A percentile compares a stretch with the other conserved stretches of the same genome.
phyloP scores from a whole-genome alignment of 768 basidiomycete genomes.

The Podaxis rugospora region DNA sequence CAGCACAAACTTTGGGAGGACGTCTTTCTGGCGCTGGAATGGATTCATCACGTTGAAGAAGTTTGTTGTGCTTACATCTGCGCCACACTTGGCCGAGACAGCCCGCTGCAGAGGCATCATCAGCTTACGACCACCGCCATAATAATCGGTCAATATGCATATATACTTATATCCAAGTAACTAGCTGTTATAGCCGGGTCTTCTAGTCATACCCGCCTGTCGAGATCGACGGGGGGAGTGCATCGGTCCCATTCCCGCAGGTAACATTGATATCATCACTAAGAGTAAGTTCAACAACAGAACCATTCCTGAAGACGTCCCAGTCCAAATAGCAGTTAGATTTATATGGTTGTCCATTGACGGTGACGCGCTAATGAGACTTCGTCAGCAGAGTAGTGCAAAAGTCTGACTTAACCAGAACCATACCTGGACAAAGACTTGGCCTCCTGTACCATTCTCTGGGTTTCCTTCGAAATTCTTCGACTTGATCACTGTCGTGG shows the following conservation, averaged over 20 bases:
- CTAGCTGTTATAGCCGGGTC: background rate
- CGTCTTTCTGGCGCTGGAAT: no score
- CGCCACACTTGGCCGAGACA: background rate
- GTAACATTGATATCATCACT: slow-evolving; percentile 47
- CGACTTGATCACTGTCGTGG: slow-evolving; percentile 50
- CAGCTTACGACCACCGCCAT: background rate
- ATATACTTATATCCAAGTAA: background rate
- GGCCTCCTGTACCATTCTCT: slow-evolving; percentile 43
- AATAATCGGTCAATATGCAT: background rate
- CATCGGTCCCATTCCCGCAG: slow-evolving; percentile 42
- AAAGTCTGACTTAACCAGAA: background rate
- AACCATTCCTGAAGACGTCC: slow-evolving; percentile 54
- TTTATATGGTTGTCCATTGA: slow-evolving; percentile 53
- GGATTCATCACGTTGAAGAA: no score
- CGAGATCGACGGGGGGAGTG: slow-evolving; percentile 58
- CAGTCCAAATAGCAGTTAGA: slow-evolving; percentile 65
- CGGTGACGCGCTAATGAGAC: slow-evolving; percentile 42
- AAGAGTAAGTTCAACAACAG: slow-evolving; percentile 50
- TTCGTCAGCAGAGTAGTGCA: background rate
- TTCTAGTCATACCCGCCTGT: slow-evolving; percentile 52
- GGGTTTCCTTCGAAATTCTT: slow-evolving; percentile 52
- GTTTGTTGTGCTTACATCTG: no score
- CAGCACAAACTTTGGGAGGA: no score
- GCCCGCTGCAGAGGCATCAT: background rate
- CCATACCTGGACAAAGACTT: slow-evolving; percentile 52